Conservation (phyloP, 257 asterid species). For the Echites panduratus region DNA sequence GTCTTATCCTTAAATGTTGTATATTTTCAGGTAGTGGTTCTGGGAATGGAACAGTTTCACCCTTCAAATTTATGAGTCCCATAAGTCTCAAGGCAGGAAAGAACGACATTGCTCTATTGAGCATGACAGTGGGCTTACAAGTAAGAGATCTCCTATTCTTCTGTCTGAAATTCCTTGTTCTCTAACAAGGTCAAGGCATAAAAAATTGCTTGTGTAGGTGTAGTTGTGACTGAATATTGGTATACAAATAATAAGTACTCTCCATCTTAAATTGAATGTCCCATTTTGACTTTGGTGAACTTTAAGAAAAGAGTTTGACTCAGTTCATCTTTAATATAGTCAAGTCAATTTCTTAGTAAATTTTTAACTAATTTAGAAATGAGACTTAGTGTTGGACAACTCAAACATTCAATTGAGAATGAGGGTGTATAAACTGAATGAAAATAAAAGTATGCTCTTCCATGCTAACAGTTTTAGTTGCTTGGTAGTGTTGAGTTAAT, state of each 20-base stretch:
- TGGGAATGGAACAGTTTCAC: constrained; percentile 71
- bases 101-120: constrained; percentile 74
- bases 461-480: not conserved
- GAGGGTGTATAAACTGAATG: not conserved
- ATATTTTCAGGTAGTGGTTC: constrained; percentile 59
- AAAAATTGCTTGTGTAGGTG: not conserved
- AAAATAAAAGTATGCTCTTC: not conserved
- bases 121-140: constrained; percentile 86
- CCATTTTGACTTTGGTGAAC: no score
- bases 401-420: no score
- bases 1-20: constrained; percentile 1
- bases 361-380: no score
- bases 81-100: constrained; percentile 58
- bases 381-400: no score
- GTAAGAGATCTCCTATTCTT: constrained; percentile 26
- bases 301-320: no score
- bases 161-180: not conserved
- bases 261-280: no score
- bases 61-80: constrained; percentile 49
- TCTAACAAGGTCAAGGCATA: not conserved
- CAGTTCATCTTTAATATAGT: no score
- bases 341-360: no score
- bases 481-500: not conserved
- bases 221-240: not conserved
- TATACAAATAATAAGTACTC: not conserved